phyloP scores from a whole-genome alignment of 306 rosid genomes.

The Ceratonia siliqua region DNA sequence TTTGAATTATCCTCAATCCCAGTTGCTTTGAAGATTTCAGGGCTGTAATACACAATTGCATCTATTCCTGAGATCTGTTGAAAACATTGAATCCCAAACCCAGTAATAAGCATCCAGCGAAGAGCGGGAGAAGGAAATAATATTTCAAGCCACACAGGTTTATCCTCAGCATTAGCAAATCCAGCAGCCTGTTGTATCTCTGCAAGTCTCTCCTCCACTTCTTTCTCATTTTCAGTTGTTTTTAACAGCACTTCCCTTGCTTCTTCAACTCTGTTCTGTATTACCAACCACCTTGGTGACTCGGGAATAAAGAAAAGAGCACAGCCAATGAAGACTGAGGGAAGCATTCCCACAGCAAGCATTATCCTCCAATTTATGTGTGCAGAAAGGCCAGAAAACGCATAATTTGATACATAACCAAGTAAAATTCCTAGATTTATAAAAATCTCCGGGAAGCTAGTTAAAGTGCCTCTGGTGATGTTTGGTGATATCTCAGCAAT shows the following conservation, averaged over 20 bases:
- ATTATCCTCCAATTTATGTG: slow-evolving; percentile 89
- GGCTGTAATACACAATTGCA: slow-evolving; percentile 94
- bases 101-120: slow-evolving; percentile 78
- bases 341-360: slow-evolving; percentile 87
- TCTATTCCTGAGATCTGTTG: slow-evolving; percentile 98
- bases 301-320: slow-evolving; percentile 89
- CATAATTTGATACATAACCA: slow-evolving; percentile 85
- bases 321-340: slow-evolving; percentile 83
- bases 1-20: slow-evolving; percentile 66
- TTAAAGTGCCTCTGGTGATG: slow-evolving; percentile 71
- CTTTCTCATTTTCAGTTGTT: slow-evolving; percentile 73
- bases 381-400: slow-evolving; percentile 70
- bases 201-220: slow-evolving; percentile 86
- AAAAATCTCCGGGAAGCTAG: slow-evolving; percentile 87
- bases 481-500: slow-evolving; percentile 93
- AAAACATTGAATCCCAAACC: slow-evolving; percentile 88
- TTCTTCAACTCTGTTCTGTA: slow-evolving; percentile 76
- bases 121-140: slow-evolving; percentile 76
- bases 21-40: slow-evolving; percentile 70
- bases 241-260: slow-evolving; percentile 77
- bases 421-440: slow-evolving; percentile 84
- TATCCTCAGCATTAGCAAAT: slow-evolving; percentile 53
- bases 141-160: slow-evolving; percentile 71
- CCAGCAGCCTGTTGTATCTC: slow-evolving; percentile 81
- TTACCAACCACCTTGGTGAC: slow-evolving; percentile 90